Evolutionary conservation across 805 yeast genomes (phyloP).

Genomic region (Naumovozyma castellii): DNA sequence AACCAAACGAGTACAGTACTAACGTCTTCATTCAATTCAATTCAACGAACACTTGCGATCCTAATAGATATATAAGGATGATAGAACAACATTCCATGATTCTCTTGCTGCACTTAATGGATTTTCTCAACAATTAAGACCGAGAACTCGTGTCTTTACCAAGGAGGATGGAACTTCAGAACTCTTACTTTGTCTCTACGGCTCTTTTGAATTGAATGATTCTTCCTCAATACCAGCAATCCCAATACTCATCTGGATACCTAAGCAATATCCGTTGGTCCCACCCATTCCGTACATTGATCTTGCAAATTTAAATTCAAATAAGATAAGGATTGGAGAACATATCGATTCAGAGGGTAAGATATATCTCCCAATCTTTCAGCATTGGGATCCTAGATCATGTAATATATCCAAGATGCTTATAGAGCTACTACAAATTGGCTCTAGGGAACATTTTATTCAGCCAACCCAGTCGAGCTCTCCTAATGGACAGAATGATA

Average conservation of each 20-base stretch:
- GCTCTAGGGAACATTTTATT: neutral
- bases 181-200: slow-evolving; percentile 56
- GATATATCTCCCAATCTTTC: slow-evolving; percentile 57
- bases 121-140: slow-evolving; percentile 45
- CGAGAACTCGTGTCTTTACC: slow-evolving; percentile 60
- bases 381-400: slow-evolving; percentile 43
- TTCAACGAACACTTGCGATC: too few relatives aligned
- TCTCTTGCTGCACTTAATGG: slow-evolving; percentile 38
- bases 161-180: slow-evolving; percentile 48
- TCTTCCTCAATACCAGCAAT: too few relatives aligned
- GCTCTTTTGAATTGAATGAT: slow-evolving; percentile 33
- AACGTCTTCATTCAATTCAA: slow-evolving; percentile 2
- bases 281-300: slow-evolving; percentile 61
- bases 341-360: slow-evolving; percentile 62
- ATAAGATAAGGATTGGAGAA: slow-evolving; percentile 47
- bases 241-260: slow-evolving; percentile 71
- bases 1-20: neutral
- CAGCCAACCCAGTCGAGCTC: too few relatives aligned
- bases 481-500: too few relatives aligned
- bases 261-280: slow-evolving; percentile 55
- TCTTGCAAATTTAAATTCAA: slow-evolving; percentile 35
- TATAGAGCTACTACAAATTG: slow-evolving; percentile 1
- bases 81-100: slow-evolving; percentile 56
- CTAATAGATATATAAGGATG: slow-evolving; percentile 51
- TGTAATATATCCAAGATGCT: neutral